These are phyloP conservation scores for Forsythia suspensa DNA, from an alignment of 257 asterid genomes.

Conservation along the genomic window DNA sequence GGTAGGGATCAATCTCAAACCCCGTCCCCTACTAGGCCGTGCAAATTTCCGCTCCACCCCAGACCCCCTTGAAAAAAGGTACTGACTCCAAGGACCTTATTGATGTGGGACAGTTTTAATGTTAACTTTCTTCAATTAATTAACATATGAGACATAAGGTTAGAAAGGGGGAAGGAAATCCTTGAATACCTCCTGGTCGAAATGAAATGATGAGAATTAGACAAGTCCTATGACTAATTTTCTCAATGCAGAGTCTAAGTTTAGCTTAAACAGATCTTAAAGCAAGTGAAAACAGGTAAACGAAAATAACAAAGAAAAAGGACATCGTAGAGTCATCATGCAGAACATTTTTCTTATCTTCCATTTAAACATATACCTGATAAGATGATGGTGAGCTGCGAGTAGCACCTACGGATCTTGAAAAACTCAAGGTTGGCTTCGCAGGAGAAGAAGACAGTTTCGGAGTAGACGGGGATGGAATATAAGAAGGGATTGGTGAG, in stretches of 20 bases:
- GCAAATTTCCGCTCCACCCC: no score
- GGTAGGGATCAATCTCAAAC: no score
- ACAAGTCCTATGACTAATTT: background rate
- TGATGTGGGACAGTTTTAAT: no score
- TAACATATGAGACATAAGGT: no score
- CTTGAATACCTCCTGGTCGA: background rate
- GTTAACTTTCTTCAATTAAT: no score
- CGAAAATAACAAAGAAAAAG: background rate
- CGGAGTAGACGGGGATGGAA: slow-evolving; percentile 28
- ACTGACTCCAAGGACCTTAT: no score
- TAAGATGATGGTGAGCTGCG: slow-evolving; percentile 27
- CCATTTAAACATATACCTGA: slow-evolving; percentile 29
- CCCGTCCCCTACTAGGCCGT: no score
- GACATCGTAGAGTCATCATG: background rate
- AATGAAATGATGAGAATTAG: background rate
- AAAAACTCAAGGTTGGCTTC: slow-evolving; percentile 20
- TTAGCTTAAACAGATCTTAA: no score
- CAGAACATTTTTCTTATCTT: background rate
- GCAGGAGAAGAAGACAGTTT: slow-evolving; percentile 31
- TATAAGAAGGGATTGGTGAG: slow-evolving; percentile 41
- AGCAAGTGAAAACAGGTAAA: no score
- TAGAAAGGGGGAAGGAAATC: no score
- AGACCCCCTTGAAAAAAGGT: no score
- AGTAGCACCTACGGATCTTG: slow-evolving; percentile 24
- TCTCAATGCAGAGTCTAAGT: no score